Base-by-base conservation (phyloP, 495 filamentous ascomycete species). In the Podospora comata region DNA sequence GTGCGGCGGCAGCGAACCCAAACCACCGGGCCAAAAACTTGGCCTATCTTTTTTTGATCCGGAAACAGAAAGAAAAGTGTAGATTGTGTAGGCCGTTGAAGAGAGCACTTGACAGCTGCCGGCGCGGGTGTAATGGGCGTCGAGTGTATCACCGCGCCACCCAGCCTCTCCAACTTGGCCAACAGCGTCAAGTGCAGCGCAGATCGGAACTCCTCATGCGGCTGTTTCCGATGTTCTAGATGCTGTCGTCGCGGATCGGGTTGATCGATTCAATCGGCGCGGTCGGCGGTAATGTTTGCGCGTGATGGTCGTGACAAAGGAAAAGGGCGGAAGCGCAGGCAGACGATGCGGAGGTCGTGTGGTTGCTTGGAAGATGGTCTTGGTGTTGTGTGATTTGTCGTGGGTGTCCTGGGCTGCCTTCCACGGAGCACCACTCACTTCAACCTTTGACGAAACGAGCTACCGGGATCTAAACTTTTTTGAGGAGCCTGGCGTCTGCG, bases 101-200 rank as follows among this genome's bases (percentile, higher is more conserved):
- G 55, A 58, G 6, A 11, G 55, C 27, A 44, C 56, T 44, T 28
- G 23, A 67, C 64, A 57, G 64, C 55, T 60, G 66, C 57, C 34
- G 66, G 69, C 57, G 62, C 59, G 63, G 53, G 66, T 64, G 32
- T 39, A 3, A 13, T 27, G 56, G 26, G 64, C 60, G 39, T 19
- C 59, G 18, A 32, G 32, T 63, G 61, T 63, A 32, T 63, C 61
- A 32, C 61, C 32, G 30, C 61, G 32, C 61, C 61, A 53, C 69
- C 70, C 70, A 64, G 70, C 70, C 66, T 71, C 69, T 66, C 70
- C 66, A 63, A 20, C 18, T 70, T 30, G 68, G 68, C 68, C 61
- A 65, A 67, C 62, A 44, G 65, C 56, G 55, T 65, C 62, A 66
- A 64, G 30, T 59, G 66, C 16, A 58, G 32, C 59, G 63, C 44